phyloP scores from a whole-genome alignment of 805 yeast genomes.

The Hanseniaspora thailandica region DNA sequence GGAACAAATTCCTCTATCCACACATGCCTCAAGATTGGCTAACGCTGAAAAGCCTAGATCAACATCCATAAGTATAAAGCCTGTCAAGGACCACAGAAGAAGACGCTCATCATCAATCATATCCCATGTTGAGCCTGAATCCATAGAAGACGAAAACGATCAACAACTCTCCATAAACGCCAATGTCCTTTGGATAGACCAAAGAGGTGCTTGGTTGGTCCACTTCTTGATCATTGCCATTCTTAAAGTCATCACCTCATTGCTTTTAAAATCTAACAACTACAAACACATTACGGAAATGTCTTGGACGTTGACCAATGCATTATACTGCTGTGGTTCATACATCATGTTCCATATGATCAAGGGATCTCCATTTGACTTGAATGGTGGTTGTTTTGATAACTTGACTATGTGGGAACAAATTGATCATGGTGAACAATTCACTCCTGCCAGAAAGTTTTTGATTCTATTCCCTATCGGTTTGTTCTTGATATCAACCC shows the following conservation, averaged over 20 bases:
- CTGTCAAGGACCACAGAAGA: constrained; percentile 33
- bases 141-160: constrained; percentile 81
- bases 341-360: constrained; percentile 94
- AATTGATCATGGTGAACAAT: constrained; percentile 85
- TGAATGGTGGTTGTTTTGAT: constrained; percentile 92
- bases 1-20: neutral
- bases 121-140: constrained; percentile 87
- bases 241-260: constrained; percentile 51
- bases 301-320: constrained; percentile 88
- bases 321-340: constrained; percentile 79
- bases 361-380: constrained; percentile 95
- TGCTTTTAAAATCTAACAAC: constrained; percentile 27
- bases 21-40: neutral
- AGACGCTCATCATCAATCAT: constrained; percentile 82
- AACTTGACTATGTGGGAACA: constrained; percentile 98
- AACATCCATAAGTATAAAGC: constrained; percentile 19
- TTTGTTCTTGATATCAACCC: constrained; percentile 75
- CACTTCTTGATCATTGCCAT: constrained; percentile 73
- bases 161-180: constrained; percentile 79
- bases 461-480: constrained; percentile 85
- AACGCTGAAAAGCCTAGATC: neutral
- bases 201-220: constrained; percentile 91
- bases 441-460: constrained; percentile 92
- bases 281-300: constrained; percentile 52
- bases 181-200: constrained; percentile 93